A percentile compares a stretch with the other conserved stretches of the same genome.
These are phyloP conservation scores for Oidium heveae DNA, from an alignment of 2,329 filamentous ascomycete genomes.

Conservation along the genomic window DNA sequence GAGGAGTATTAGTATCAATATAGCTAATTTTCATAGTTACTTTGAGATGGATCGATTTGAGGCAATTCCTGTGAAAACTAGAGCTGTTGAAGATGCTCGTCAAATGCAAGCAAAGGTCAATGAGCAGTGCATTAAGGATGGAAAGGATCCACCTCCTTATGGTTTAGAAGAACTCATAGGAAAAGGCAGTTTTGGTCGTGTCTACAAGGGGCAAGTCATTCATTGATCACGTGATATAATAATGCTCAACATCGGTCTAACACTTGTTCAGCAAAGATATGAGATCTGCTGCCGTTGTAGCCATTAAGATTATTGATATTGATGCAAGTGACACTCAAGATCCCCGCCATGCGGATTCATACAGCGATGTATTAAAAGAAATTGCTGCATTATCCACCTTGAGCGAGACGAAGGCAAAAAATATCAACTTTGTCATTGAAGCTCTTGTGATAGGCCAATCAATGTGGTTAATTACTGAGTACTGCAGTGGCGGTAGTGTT, in stretches of 20 bases:
- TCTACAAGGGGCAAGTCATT: constrained; percentile 32
- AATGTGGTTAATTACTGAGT: constrained; percentile 75
- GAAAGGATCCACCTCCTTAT: constrained; percentile 37
- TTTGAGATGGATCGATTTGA: constrained; percentile 1
- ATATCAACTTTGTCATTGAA: constrained; percentile 62
- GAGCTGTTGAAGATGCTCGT: constrained; percentile 35
- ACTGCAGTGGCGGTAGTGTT: constrained; percentile 65
- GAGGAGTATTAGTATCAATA: too few species aligned
- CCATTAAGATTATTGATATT: constrained; percentile 65
- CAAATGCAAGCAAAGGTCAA: constrained; percentile 41
- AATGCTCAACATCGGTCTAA: not conserved
- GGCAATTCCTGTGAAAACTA: constrained; percentile 5
- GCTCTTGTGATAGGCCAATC: constrained; percentile 52
- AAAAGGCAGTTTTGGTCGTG: constrained; percentile 48
- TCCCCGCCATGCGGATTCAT: constrained; percentile 38
- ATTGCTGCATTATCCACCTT: constrained; percentile 45
- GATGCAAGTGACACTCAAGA: constrained; percentile 48
- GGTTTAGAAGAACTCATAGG: constrained; percentile 48
- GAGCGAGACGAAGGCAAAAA: constrained; percentile 47
- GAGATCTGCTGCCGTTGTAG: constrained; percentile 27
- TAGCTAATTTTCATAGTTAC: too few species aligned
- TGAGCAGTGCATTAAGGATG: constrained; percentile 32
- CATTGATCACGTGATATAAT: constrained; percentile 2
- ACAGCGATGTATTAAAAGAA: constrained; percentile 44
- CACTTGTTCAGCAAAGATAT: constrained; percentile 10